Percentiles rank a stretch among this genome's conserved stretches.
phyloP scores from a whole-genome alignment of 2,329 filamentous ascomycete genomes.

The Penicillium sp. region DNA sequence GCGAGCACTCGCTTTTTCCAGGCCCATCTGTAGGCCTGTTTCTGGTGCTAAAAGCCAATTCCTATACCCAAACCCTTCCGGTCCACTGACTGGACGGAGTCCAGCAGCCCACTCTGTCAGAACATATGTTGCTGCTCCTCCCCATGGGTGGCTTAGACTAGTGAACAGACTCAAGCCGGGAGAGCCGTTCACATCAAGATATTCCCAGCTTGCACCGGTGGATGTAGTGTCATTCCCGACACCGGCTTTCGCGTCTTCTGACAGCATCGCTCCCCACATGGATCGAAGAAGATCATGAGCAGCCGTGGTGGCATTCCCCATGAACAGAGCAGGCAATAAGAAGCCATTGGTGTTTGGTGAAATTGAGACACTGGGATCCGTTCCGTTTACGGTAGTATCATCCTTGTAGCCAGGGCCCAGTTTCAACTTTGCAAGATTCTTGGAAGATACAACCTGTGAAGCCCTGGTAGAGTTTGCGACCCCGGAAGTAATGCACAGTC shows the following conservation, averaged over 20 bases:
- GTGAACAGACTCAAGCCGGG: constrained; percentile 48
- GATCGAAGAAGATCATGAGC: constrained; percentile 35
- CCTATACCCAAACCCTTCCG: constrained; percentile 2
- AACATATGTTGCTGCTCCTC: constrained; percentile 48
- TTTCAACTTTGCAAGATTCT: constrained; percentile 26
- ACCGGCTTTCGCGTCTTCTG: constrained; percentile 19
- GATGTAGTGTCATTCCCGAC: constrained; percentile 23
- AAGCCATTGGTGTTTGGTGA: constrained; percentile 52
- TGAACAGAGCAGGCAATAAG: constrained; percentile 41
- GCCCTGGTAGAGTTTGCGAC: constrained; percentile 31
- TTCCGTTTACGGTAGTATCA: constrained; percentile 16
- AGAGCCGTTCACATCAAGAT: constrained; percentile 38
- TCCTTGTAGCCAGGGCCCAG: constrained; percentile 41
- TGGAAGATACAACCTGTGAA: constrained; percentile 27
- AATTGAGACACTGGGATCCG: constrained; percentile 25
- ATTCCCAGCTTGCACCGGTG: constrained; percentile 49
- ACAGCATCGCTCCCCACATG: constrained; percentile 47
- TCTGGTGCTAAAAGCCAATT: neutral
- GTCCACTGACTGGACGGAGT: neutral
- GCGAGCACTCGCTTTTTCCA: neutral
- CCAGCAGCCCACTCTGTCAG: constrained; percentile 35
- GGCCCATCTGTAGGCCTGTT: neutral
- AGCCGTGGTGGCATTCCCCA: constrained; percentile 23
- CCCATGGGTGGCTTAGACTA: constrained; percentile 47
- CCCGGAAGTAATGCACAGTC: constrained; percentile 15